These are phyloP conservation scores for Ascoidea asiatica DNA, from an alignment of 805 yeast genomes.

Conservation along the genomic window DNA sequence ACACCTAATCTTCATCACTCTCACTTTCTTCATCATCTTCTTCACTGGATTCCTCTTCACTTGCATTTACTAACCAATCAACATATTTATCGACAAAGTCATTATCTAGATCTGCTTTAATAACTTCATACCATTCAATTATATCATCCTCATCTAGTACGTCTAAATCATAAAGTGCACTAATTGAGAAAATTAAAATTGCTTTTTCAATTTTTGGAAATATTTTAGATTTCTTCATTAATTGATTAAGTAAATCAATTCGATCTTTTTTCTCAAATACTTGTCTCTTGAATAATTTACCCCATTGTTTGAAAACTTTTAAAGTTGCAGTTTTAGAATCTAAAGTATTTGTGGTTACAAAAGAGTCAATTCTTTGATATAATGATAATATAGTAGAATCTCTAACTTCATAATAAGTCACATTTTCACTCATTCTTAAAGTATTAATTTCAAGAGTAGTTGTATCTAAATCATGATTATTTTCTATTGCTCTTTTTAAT, in stretches of 20 bases:
- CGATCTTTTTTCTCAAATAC: conserved; percentile 74
- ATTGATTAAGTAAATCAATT: conserved; percentile 46
- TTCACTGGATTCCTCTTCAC: conserved; percentile 42
- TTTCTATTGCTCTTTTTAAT: conserved; percentile 80
- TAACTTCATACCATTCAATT: conserved; percentile 53
- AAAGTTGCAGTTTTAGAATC: conserved; percentile 63
- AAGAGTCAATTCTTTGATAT: conserved; percentile 53
- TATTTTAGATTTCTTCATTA: conserved; percentile 26
- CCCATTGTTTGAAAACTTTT: conserved; percentile 74
- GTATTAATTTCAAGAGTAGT: conserved; percentile 89
- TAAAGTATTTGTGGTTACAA: conserved; percentile 64
- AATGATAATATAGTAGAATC: conserved; percentile 67
- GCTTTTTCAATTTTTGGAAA: conserved; percentile 27
- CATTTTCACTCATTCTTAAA: conserved; percentile 94
- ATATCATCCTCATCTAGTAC: conserved; percentile 73
- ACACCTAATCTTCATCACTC: background rate
- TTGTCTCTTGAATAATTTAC: conserved; percentile 67
- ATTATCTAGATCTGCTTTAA: conserved; percentile 29
- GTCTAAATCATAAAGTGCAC: conserved; percentile 66
- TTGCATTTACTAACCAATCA: conserved; percentile 79
- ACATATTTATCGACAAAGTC: conserved; percentile 58
- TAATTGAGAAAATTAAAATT: conserved; percentile 34
- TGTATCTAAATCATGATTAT: conserved; percentile 86
- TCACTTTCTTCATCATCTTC: conserved; percentile 28
- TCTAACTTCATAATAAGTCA: conserved; percentile 85